Evolutionary conservation across 495 filamentous ascomycete genomes (phyloP), one percentile per base, ranked within the genome.

Genomic region (Penicillium paradoxum): DNA sequence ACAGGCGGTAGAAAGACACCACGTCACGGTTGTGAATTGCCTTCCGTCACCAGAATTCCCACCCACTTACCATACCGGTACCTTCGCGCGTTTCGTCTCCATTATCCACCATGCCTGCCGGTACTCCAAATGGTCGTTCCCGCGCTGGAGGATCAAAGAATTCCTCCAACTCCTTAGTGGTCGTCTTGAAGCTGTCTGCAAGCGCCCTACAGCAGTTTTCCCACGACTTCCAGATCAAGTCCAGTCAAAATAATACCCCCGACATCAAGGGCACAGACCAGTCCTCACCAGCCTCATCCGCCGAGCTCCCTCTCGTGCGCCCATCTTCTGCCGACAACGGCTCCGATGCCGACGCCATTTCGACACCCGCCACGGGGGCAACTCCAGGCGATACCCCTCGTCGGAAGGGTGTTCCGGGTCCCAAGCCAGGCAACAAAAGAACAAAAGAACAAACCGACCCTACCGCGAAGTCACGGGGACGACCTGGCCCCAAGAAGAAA

Each of bases 401-500:
- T 39, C 70, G 72, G 53, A 82, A 88, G 78, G 73, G 84, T 56
- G 66, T 79, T 27, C 70, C 78, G 45, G 79, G 77, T 29, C 73
- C 78, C 14, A 85, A 81, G 64, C 67, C 79, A 15, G 80, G 80
- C 19, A 69, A 65, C 46, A 87, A 87, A 67, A 71, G 86, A 66
- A 74, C 73, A 62, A 76, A 80, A 60, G 74, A 76, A 17, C 79
- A 83, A 59, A 79, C 74, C 38, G 81, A 87, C 56, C 67, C 76
- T 7, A 59, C 74, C 13, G 73, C 83, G 22, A 90, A 88, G 71
- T 77, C 83, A 32, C 73, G 87, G 56, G 87, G 89, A 50, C 91
- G 96, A 75, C 91, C 93, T 6, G 90, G 90, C 15, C 90, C 92
- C 0, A 97, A 97, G 80, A 97, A 96, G 81, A 91, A 92, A 71